Base-by-base conservation (phyloP, 805 yeast species). In the Metschnikowia borealis region DNA sequence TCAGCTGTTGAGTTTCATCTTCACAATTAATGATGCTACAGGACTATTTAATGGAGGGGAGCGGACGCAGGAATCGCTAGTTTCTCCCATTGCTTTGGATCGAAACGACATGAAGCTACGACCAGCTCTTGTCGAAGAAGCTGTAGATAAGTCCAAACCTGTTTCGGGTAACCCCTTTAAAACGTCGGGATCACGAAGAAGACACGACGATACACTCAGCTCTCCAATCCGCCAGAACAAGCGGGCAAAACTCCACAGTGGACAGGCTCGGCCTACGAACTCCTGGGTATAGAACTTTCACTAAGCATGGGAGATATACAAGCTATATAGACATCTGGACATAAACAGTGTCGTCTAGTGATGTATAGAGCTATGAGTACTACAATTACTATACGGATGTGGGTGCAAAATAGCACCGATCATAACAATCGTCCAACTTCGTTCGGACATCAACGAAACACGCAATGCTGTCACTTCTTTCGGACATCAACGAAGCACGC, bases 1-100 rank as follows among this genome's bases (percentile, higher is more conserved):
- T 11, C 82, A 82, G 39, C 74, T 66, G 45, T 67, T 87, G 57
- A 78, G 82, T 2, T 87, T 80, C 60, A 66, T 64, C 40, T 78
- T 85, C 3, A 63, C 69, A 13, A 70, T 85, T 23, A 70, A 73
- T 47, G 90, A 85, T 56, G 66, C 78, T 1, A 83, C 89, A 0
- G 91, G 91, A 1, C 64, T 85, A 18, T 84, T 78, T 66, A 76
- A 79, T 47, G 77, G 75, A 13, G 84, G 83, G 6, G 66, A 66
- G 41, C 54, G 63, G 39, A 15, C 46, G 7, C 59, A 53, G 17
- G 50, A 49, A 7, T 48, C 50, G 29, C 53, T 63, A 32, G 65
- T 64, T 10, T 58, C 61, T 38, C 64, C 65, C 5, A 40, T 66
- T 7, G 49, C 54, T n/a, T 67, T 65, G 40, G 71, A 66, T 47